Evolutionary conservation across 345 rosid genomes (phyloP).

Genomic region (Syzygium grande): DNA sequence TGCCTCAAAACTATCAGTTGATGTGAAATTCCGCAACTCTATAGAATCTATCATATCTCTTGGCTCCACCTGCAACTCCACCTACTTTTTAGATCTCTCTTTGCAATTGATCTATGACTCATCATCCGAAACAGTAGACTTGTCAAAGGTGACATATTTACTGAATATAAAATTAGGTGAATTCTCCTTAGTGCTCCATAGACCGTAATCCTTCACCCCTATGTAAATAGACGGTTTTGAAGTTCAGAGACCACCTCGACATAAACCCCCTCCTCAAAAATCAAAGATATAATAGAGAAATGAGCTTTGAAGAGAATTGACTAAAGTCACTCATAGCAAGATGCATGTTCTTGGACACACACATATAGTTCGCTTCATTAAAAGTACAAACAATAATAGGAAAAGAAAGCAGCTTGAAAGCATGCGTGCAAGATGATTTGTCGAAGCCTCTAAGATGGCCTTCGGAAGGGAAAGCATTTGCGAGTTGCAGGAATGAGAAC

Average conservation of each 20-base stretch:
- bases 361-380: neutral
- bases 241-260: neutral
- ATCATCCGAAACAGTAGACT: neutral
- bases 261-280: neutral
- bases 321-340: neutral
- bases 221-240: neutral
- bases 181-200: neutral
- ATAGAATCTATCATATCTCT: neutral
- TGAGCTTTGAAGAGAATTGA: neutral
- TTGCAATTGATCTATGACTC: neutral
- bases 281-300: neutral
- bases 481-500: neutral
- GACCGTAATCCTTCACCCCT: neutral
- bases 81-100: neutral
- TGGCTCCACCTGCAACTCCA: neutral
- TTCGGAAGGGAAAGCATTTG: neutral
- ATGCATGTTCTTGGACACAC: neutral
- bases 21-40: neutral
- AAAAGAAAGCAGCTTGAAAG: neutral
- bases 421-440: neutral
- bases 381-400: neutral
- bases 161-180: neutral
- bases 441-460: neutral
- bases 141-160: neutral
- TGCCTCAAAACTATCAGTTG: neutral